Evolutionary conservation across 2,329 filamentous ascomycete species (phyloP), one percentile per base, ranked within the genome.

Genomic region (Scorias spongiosa): DNA sequence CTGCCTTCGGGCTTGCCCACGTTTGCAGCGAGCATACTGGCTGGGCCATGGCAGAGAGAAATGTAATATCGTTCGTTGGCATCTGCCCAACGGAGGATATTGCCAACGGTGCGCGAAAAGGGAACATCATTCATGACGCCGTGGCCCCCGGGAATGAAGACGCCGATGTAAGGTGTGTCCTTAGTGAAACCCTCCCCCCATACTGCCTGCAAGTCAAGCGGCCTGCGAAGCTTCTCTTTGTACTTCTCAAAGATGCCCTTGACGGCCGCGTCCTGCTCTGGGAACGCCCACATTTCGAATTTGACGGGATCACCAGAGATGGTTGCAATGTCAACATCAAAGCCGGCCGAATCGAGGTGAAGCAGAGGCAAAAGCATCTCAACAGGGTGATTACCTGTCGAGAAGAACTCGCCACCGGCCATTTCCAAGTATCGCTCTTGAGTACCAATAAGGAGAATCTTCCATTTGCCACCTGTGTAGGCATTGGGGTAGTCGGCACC

Each of bases 201-300:
- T 18, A 51, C 44, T 14, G 44, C 32, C 26, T 48, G 32, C 26
- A 51, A 40, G 36, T 43, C 45, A 14, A 50, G 39, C 11, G 49
- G 49, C 20, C 41, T 39, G 11, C 49, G 48, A 17, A 50, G 39
- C 42, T 51, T 51, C 12, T 30, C 18, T 34, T 46, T 48, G 44
- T 51, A 51, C 43, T 50, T 51, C 28, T 50, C 44, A 29, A 42
- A 48, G 32, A 51, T 43, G 12, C 38, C 42, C 43, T 51, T 51
- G 14, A 51, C 46, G 10, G 48, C 49, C 12, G 48, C 15, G 20
- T 51, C 49, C n/a, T 51, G 42, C 29, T 48, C 43, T 2, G 49
- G 49, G 42, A 51, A 45, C 5, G 49, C 48, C 49, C 49, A 51
- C 46, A 50, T 50, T 26, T 51, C 49, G 29, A 51, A 42, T 42